These are phyloP conservation scores for Aphanomyces astaci DNA, from an alignment of 352 stramenopile genomes.

Conservation along the genomic window DNA sequence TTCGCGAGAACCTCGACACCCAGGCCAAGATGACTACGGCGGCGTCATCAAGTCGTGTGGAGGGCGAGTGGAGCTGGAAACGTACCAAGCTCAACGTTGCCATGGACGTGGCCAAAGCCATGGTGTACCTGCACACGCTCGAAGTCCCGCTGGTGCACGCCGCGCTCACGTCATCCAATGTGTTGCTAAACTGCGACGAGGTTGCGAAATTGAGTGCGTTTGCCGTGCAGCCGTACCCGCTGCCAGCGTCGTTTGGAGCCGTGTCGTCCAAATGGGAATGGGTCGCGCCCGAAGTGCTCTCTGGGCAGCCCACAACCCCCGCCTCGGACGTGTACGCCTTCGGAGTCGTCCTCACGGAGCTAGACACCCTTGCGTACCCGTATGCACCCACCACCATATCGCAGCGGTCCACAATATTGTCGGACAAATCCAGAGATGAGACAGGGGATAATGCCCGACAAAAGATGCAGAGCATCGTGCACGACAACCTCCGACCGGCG, in stretches of 20 bases:
- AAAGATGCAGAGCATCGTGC: slow-evolving; percentile 68
- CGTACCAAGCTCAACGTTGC: slow-evolving; percentile 46
- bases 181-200: slow-evolving; percentile 35
- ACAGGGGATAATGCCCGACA: slow-evolving; percentile 44
- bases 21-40: background rate
- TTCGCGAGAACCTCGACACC: slow-evolving; percentile 26
- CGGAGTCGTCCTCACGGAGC: slow-evolving; percentile 8
- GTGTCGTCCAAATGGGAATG: background rate
- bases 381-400: background rate
- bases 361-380: slow-evolving; percentile 8
- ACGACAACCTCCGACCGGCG: slow-evolving; percentile 60
- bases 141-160: slow-evolving; percentile 45
- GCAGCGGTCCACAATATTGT: background rate
- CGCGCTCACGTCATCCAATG: slow-evolving; percentile 49
- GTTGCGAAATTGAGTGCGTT: slow-evolving; percentile 33
- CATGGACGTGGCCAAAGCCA: slow-evolving; percentile 46
- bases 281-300: slow-evolving; percentile 11
- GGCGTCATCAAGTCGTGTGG: no score
- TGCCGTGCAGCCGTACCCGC: background rate
- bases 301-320: background rate
- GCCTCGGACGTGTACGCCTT: slow-evolving; percentile 16
- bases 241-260: background rate
- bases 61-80: slow-evolving; percentile 28
- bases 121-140: slow-evolving; percentile 68
- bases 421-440: background rate